A percentile compares a stretch with the other conserved stretches of the same genome.
Conservation (phyloP, 2,329 filamentous ascomycete species). For the Xylariaceae sp. region DNA sequence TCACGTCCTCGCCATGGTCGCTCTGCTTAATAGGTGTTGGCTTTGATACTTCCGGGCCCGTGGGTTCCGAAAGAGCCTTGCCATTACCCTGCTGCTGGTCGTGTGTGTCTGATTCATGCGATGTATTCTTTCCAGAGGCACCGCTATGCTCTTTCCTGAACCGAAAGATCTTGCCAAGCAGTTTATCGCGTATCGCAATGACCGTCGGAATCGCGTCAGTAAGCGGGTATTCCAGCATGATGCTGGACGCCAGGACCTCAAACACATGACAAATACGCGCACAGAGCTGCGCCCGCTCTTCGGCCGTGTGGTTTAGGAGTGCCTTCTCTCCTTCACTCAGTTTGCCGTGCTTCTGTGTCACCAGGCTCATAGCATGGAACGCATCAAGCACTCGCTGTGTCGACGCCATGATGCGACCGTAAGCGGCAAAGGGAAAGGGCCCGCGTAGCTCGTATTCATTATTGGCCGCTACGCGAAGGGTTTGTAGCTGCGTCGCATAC, state of each 20-base stretch:
- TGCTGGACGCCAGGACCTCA: constrained; percentile 79
- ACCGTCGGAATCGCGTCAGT: constrained; percentile 84
- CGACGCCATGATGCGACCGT: constrained; percentile 67
- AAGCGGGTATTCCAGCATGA: constrained; percentile 91
- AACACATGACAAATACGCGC: constrained; percentile 85
- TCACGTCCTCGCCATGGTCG: constrained; percentile 25
- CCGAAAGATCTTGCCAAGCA: constrained; percentile 81
- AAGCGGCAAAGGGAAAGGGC: constrained; percentile 72
- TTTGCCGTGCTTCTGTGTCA: constrained; percentile 73
- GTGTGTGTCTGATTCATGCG: constrained; percentile 5
- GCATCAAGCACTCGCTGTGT: constrained; percentile 84
- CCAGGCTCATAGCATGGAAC: constrained; percentile 93
- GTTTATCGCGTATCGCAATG: constrained; percentile 69
- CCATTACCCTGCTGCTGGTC: too few species aligned
- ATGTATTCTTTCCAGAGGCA: constrained; percentile 31
- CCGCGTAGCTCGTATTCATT: constrained; percentile 85
- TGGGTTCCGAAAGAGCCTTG: too few species aligned
- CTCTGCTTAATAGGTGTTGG: too few species aligned
- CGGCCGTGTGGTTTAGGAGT: constrained; percentile 70
- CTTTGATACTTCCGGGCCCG: too few species aligned
- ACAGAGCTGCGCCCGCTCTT: constrained; percentile 75
- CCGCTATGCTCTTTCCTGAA: constrained; percentile 66
- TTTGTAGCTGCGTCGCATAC: constrained; percentile 69
- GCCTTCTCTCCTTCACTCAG: constrained; percentile 75
- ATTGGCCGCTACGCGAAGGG: constrained; percentile 64